Conservation (phyloP, 2,329 filamentous ascomycete genomes). For the Phialemoniopsis sp. region DNA sequence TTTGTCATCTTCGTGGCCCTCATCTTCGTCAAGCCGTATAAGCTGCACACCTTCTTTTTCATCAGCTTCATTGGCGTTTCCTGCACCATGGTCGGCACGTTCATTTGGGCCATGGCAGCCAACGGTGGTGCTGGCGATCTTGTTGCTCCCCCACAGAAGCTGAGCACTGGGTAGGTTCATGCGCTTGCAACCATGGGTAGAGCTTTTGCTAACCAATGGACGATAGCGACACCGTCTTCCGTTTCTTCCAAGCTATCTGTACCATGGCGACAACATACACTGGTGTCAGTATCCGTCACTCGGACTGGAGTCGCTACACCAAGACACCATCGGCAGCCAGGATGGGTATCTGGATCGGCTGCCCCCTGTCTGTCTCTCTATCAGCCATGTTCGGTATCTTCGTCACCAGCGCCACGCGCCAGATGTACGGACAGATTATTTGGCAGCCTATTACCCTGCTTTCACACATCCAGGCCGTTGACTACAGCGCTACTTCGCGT, state of each 20-base stretch:
- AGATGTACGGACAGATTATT: slow-evolving; percentile 6
- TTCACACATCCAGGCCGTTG: background rate
- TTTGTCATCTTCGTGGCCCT: slow-evolving; percentile 17
- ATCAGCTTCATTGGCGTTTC: background rate
- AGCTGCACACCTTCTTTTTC: slow-evolving; percentile 1
- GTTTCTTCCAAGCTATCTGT: slow-evolving; percentile 6
- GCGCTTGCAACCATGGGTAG: too few species aligned
- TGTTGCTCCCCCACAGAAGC: too few species aligned
- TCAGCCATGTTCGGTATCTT: slow-evolving; percentile 5
- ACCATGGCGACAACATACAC: slow-evolving; percentile 3
- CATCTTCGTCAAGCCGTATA: slow-evolving; percentile 5
- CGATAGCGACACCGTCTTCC: too few species aligned
- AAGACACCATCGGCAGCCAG: slow-evolving; percentile 1
- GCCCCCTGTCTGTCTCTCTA: slow-evolving; percentile 3
- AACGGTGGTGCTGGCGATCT: too few species aligned
- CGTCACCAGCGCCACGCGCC: slow-evolving; percentile 4
- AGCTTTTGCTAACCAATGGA: too few species aligned
- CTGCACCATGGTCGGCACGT: slow-evolving; percentile 2
- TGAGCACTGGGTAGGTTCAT: too few species aligned
- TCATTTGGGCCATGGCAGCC: slow-evolving; percentile 8
- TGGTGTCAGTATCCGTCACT: slow-evolving; percentile 5
- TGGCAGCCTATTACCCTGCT: slow-evolving; percentile 10
- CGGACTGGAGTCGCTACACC: slow-evolving; percentile 7
- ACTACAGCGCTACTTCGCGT: slow-evolving; percentile 6
- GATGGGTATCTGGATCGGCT: slow-evolving; percentile 3